Conservation (phyloP, 345 rosid genomes). For the Cardiospermum halicacabum region DNA sequence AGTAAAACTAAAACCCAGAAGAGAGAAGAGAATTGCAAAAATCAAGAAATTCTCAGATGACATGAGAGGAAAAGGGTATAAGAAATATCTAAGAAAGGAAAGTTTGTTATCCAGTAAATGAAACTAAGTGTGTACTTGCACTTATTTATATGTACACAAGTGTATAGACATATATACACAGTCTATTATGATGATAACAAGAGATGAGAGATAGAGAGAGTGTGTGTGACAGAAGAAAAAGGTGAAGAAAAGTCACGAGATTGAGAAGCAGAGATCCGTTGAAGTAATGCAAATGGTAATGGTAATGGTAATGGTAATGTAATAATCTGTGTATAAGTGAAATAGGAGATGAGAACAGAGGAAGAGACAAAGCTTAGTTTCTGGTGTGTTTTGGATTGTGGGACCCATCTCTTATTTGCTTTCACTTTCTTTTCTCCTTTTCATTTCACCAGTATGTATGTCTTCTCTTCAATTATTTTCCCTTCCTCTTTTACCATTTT, state of each 20-base stretch:
- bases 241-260: constrained; percentile 16
- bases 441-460: background rate
- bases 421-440: background rate
- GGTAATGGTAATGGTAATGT: too few species aligned
- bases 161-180: background rate
- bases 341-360: constrained; percentile 27
- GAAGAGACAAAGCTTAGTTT: constrained; percentile 45
- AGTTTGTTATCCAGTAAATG: constrained; percentile 21
- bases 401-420: constrained; percentile 16
- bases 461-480: constrained; percentile 22
- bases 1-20: background rate
- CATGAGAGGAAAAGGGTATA: background rate
- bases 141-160: too few species aligned
- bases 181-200: background rate
- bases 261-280: constrained; percentile 17
- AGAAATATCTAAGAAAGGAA: constrained; percentile 22
- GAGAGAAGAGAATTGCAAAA: constrained; percentile 17
- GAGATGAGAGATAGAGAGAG: background rate
- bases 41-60: constrained; percentile 20
- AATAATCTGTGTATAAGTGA: background rate
- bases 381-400: constrained; percentile 27
- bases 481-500: constrained; percentile 13
- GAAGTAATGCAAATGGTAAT: too few species aligned
- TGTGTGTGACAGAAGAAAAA: background rate
- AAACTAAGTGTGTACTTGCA: background rate